These are phyloP conservation scores for Ophiocytium majus DNA, from an alignment of 352 stramenopile genomes.

Conservation along the genomic window DNA sequence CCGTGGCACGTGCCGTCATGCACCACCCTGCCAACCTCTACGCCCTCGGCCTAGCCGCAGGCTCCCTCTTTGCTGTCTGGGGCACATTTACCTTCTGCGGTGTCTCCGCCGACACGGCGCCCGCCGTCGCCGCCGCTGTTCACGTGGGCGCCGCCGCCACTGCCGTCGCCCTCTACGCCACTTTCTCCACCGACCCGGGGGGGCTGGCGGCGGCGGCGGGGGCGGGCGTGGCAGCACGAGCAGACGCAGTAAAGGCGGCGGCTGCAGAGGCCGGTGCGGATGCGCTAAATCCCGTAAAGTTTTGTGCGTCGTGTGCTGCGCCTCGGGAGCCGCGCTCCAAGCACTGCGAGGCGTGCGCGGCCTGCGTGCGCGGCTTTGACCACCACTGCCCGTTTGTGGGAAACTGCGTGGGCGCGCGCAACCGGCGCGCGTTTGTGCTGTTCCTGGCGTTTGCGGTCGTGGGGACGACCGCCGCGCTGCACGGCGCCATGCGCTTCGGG, in stretches of 20 bases:
- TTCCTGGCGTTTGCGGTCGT: constrained; percentile 55
- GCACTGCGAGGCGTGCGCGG: constrained; percentile 60
- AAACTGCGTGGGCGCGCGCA: constrained; percentile 59
- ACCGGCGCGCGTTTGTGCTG: constrained; percentile 53
- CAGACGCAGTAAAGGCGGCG: constrained; percentile 26
- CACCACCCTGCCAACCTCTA: constrained; percentile 40
- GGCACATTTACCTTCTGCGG: constrained; percentile 18
- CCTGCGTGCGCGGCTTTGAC: constrained; percentile 58
- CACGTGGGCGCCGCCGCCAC: constrained; percentile 23
- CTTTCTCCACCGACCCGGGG: constrained; percentile 41
- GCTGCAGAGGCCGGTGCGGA: constrained; percentile 16
- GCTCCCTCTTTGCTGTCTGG: constrained; percentile 39
- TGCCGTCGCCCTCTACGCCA: constrained; percentile 26
- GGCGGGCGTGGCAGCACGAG: constrained; percentile 10
- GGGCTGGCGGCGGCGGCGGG: neutral
- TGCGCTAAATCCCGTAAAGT: neutral
- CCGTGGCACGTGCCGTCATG: constrained; percentile 30
- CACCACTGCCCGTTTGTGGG: constrained; percentile 61
- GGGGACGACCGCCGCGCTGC: neutral
- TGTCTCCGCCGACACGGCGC: constrained; percentile 18
- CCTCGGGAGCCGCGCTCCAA: constrained; percentile 51
- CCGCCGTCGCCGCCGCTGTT: neutral
- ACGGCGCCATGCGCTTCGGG: neutral
- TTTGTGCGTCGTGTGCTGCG: constrained; percentile 36
- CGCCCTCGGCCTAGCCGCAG: constrained; percentile 40